Base-by-base conservation (phyloP, 1,284 basidiomycete genomes). In the Entoloma clypeatum region DNA sequence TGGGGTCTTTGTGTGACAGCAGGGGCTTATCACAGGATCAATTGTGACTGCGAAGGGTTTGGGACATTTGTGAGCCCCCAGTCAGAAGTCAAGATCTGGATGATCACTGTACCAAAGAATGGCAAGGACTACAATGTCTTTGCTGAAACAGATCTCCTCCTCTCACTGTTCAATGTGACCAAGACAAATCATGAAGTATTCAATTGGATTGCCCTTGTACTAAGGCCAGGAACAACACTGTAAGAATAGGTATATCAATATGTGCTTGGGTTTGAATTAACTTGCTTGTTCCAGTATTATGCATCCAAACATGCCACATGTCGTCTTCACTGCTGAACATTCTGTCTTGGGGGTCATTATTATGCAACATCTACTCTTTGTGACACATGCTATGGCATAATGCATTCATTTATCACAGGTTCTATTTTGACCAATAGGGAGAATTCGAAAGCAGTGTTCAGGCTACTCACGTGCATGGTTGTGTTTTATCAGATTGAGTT, bases 301-400 rank as follows among this genome's bases (percentile, higher is more conserved):
- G 53, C 19, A 30, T 8, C 49, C 53, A 8, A 39, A 39, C 19
- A 43, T 35, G 2, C 49, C 44, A 1, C 51, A 54, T 32, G 21
- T 36, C 5, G 49, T 51, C 0, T 26, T 39, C 14, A 47, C 40
- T 1, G 10, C 34, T 0, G 26, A 39, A 1, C 2, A 45, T 29
- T 14, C 43, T 45, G 35, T n/a, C 28, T 35, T 24, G 46, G 53
- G 3, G 45, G 43, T 7, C 46, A 53, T 23, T 53, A 47, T 16
- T 50, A 51, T 23, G 16, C 26, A 1, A 36, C 41, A 0, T 23
- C 34, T 13, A 36, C 27, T 1, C 36, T 55, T 7, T 37, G 43
- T 10, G 34, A 39, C 9, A 47, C 51, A 1, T 3, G 25, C 1
- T 31, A 7, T 16, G 44, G 44, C 6, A 8, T 48, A 1, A 34